A percentile compares a stretch with the other conserved stretches of the same genome.
Conservation (phyloP, 1,139 yeast genomes). For the Suhomyces panamericanus region DNA sequence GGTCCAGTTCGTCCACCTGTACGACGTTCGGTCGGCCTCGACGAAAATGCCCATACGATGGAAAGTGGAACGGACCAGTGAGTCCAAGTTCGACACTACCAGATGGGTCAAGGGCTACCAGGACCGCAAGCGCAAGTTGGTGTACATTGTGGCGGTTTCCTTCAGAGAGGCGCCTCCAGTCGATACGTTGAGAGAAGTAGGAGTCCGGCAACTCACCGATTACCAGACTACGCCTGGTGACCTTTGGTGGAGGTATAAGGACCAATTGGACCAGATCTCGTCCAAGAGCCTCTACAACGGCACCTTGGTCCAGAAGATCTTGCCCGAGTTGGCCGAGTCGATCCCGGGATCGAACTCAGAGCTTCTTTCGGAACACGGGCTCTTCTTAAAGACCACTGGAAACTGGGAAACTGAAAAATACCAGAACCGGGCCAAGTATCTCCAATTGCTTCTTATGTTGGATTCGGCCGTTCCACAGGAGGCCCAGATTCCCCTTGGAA, state of each 20-base stretch:
- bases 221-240: not conserved
- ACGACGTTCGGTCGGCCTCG: not conserved
- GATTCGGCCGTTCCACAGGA: not conserved
- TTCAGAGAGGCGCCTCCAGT: not conserved
- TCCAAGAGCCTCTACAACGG: not conserved
- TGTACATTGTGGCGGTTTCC: not conserved
- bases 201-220: not conserved
- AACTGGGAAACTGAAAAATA: not conserved
- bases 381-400: too few species aligned
- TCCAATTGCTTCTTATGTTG: not conserved
- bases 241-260: not conserved
- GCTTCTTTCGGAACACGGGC: too few species aligned
- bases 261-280: not conserved
- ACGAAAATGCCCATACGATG: not conserved
- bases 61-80: not conserved
- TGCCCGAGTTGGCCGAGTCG: not conserved
- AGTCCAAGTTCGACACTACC: not conserved
- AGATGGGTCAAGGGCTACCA: slow-evolving; percentile 1
- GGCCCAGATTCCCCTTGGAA: not conserved
- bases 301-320: not conserved
- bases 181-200: too few species aligned
- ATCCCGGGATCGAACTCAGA: not conserved
- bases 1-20: not conserved
- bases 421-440: not conserved
- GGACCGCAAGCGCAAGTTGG: not conserved